Conservation (phyloP, 2,329 filamentous ascomycete species). For the Fusarium xylarioides region DNA sequence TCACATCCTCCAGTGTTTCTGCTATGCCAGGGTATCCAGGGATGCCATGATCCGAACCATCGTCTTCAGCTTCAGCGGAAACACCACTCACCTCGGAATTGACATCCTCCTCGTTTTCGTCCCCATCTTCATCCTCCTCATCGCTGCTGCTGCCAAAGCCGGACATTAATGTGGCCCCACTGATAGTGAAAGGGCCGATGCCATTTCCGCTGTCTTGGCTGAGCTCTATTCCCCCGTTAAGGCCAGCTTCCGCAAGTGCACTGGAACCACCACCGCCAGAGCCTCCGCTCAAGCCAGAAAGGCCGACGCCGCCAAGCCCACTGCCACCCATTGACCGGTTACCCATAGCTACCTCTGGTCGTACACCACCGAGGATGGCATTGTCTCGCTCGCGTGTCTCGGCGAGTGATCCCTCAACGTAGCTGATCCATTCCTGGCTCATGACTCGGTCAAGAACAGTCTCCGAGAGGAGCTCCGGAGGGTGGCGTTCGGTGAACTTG, state of each 20-base stretch:
- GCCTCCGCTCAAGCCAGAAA: slow-evolving; percentile 55
- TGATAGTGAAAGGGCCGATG: slow-evolving; percentile 76
- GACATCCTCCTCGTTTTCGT: slow-evolving; percentile 81
- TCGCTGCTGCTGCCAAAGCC: slow-evolving; percentile 96
- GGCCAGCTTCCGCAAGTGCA: slow-evolving; percentile 81
- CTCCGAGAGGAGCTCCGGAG: slow-evolving; percentile 85
- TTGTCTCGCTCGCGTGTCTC: slow-evolving; percentile 97
- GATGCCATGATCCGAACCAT: slow-evolving; percentile 30
- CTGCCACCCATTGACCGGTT: slow-evolving; percentile 69
- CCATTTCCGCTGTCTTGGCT: slow-evolving; percentile 71
- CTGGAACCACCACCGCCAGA: slow-evolving; percentile 61
- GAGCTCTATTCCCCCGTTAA: slow-evolving; percentile 79
- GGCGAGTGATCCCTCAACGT: slow-evolving; percentile 90
- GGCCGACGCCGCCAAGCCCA: slow-evolving; percentile 59
- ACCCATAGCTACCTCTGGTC: slow-evolving; percentile 87
- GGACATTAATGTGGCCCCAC: slow-evolving; percentile 79
- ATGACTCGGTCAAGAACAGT: slow-evolving; percentile 88
- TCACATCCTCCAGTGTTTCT: slow-evolving; percentile 44
- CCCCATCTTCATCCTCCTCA: slow-evolving; percentile 94
- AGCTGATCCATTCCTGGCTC: slow-evolving; percentile 90
- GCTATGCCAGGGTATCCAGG: slow-evolving; percentile 43
- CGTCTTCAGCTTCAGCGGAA: slow-evolving; percentile 47
- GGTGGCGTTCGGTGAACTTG: slow-evolving; percentile 95
- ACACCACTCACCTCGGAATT: slow-evolving; percentile 70
- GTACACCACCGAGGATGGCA: slow-evolving; percentile 94